phyloP scores from a whole-genome alignment of 2,329 filamentous ascomycete species.

The Helicocarpus griseus region DNA sequence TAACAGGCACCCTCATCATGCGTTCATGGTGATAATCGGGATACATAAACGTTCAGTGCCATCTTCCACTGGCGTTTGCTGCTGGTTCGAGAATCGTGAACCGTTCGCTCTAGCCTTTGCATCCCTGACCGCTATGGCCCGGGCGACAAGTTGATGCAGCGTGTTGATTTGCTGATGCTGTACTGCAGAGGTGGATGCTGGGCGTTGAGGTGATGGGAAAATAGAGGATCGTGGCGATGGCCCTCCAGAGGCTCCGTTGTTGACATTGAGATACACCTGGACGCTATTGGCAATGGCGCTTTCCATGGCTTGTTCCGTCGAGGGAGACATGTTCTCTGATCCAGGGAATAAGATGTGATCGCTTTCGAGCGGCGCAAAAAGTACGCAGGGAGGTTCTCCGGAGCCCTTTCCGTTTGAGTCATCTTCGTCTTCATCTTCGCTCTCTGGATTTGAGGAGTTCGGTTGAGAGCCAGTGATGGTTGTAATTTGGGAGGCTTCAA shows the following conservation, averaged over 20 bases:
- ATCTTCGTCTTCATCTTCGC: constrained; percentile 10
- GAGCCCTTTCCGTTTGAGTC: neutral
- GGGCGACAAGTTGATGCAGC: constrained; percentile 12
- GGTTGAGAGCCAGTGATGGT: constrained; percentile 2
- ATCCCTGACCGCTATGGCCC: constrained; percentile 7
- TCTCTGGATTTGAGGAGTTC: neutral
- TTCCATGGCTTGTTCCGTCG: neutral
- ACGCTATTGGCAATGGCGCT: neutral
- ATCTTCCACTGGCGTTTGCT: neutral
- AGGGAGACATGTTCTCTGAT: neutral
- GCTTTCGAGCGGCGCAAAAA: constrained; percentile 21
- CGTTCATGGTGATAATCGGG: constrained; percentile 11
- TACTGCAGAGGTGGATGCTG: neutral
- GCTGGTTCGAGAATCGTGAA: neutral
- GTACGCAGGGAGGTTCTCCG: constrained; percentile 12
- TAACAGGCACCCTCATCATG: constrained; percentile 1
- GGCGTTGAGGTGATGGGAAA: neutral
- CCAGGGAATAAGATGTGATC: constrained; percentile 11
- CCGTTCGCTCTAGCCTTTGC: neutral
- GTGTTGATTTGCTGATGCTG: constrained; percentile 11
- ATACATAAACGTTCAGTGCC: constrained; percentile 8
- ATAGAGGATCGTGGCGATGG: neutral
- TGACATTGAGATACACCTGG: neutral
- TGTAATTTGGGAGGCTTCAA: constrained; percentile 19
- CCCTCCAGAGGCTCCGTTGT: neutral